Conservation (phyloP, 2,329 filamentous ascomycete genomes). For the Pseudopithomyces maydicus region DNA sequence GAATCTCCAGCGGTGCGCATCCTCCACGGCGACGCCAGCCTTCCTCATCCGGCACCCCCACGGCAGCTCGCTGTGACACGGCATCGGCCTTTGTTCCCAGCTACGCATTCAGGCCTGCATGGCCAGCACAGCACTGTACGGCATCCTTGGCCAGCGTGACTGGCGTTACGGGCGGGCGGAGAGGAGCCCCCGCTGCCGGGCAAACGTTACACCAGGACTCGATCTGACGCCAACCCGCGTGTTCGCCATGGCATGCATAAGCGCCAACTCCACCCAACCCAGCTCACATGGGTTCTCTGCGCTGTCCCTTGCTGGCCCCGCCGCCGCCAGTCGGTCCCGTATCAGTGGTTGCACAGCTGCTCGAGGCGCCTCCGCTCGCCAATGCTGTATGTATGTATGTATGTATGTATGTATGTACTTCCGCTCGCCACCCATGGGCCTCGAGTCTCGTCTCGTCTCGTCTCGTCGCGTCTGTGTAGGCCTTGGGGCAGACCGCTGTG, state of each 20-base stretch:
- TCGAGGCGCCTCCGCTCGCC: too few relatives aligned
- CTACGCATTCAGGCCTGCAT: slow-evolving; percentile 9
- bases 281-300: too few relatives aligned
- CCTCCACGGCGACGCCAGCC: slow-evolving; percentile 4
- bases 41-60: slow-evolving; percentile 4
- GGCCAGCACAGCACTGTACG: slow-evolving; percentile 15
- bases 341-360: too few relatives aligned
- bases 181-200: not conserved
- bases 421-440: too few relatives aligned
- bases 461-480: too few relatives aligned
- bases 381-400: slow-evolving; percentile 13
- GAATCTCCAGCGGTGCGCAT: not conserved
- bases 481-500: not conserved
- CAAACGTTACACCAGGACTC: slow-evolving; percentile 6
- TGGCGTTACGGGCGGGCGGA: not conserved
- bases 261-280: too few relatives aligned
- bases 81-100: slow-evolving; percentile 15
- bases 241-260: too few relatives aligned
- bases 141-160: not conserved
- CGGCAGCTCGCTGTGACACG: slow-evolving; percentile 12
- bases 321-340: not conserved
- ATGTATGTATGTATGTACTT: slow-evolving; percentile 25
- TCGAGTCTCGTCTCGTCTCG: too few relatives aligned
- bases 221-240: not conserved
- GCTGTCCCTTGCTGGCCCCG: not conserved